phyloP scores from a whole-genome alignment of 2,329 filamentous ascomycete genomes.

The Spiromastix sp. region DNA sequence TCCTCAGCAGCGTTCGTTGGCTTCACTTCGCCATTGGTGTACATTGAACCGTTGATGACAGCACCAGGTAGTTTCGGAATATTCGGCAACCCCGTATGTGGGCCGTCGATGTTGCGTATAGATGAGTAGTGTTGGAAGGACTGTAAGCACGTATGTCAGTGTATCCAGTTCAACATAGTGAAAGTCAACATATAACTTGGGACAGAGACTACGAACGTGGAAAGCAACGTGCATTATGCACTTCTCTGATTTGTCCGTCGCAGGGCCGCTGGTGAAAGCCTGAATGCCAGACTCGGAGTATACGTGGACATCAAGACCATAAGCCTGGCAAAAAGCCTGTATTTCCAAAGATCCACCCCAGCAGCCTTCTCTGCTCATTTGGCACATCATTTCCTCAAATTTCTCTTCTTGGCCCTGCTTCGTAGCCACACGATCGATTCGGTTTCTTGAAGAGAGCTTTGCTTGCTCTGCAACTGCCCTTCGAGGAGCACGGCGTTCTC shows the following conservation, averaged over 20 bases:
- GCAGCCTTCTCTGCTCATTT: conserved; percentile 50
- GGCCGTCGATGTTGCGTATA: conserved; percentile 49
- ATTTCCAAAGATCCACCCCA: conserved; percentile 61
- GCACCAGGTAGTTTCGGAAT: conserved; percentile 21
- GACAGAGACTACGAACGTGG: conserved; percentile 40
- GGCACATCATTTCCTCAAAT: conserved; percentile 47
- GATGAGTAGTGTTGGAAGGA: conserved; percentile 58
- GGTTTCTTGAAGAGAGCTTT: conserved; percentile 41
- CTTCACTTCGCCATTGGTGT: conserved; percentile 16
- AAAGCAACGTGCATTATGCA: conserved; percentile 49
- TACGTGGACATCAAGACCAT: conserved; percentile 52
- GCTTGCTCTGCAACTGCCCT: conserved; percentile 30
- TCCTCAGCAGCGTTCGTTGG: conserved; percentile 26
- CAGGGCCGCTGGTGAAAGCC: conserved; percentile 34
- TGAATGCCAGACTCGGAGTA: conserved; percentile 37
- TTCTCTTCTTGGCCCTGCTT: conserved; percentile 47
- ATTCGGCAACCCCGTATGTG: conserved; percentile 45
- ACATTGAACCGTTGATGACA: neutral
- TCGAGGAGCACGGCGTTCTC: conserved; percentile 48
- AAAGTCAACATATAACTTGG: conserved; percentile 8
- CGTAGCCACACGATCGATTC: conserved; percentile 40
- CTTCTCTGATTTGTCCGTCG: conserved; percentile 23
- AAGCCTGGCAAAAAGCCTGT: conserved; percentile 53
- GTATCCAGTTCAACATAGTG: neutral
- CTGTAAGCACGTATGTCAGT: conserved; percentile 25